Base-by-base conservation (phyloP, 2,329 filamentous ascomycete species). In the Dendryphion nanum region DNA sequence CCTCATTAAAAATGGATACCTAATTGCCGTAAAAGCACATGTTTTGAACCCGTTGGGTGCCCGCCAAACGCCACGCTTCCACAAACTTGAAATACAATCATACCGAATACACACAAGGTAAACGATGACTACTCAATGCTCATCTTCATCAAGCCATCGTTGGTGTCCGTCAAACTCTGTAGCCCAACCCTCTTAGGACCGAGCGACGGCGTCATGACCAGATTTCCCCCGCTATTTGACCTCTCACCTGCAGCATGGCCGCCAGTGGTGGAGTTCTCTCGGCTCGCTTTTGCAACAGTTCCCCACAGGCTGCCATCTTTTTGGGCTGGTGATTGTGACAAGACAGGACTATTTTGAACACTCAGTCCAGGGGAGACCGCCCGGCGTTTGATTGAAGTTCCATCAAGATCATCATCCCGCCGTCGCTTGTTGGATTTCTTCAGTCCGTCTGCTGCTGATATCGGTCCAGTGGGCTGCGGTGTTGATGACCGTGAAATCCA, bases 81-180 rank as follows among this genome's bases (percentile, higher is more conserved):
- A 26, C 24, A 32, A 5, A 17, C 10, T 38, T 15, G 17, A n/a
- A n/a, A 15, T 29, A 37, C 19, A 35, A 35, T 26, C 14, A 42
- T 13, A 4, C 24, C 13, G 15, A 30, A 17, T 6, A 28, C 29
- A 33, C 16, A 24, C n/a, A n/a, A n/a, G n/a, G n/a, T n/a, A n/a
- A n/a, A n/a, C n/a, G n/a, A n/a, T n/a, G n/a, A 20, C 14, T 71
- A 95, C 64, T 96, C 90, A 57, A 96, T 95, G 65, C 87, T 95
- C 86, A 97, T 93, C 55, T 91, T 89, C 85, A 95, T 95, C 48
- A 96, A 75, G 2, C 89, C 87, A 63, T 96, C 91, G 61, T 89
- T 89, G n/a, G 91, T 91, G 66, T 96, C 91, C 14, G 81, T 85
- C 90, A 97, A 96, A 1, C 90, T 89, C 67, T 96, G 90, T 51